Percentiles rank a stretch among this genome's conserved stretches.
Conservation (phyloP, 23 red algal genomes). For the Porphyridium purpureum region DNA sequence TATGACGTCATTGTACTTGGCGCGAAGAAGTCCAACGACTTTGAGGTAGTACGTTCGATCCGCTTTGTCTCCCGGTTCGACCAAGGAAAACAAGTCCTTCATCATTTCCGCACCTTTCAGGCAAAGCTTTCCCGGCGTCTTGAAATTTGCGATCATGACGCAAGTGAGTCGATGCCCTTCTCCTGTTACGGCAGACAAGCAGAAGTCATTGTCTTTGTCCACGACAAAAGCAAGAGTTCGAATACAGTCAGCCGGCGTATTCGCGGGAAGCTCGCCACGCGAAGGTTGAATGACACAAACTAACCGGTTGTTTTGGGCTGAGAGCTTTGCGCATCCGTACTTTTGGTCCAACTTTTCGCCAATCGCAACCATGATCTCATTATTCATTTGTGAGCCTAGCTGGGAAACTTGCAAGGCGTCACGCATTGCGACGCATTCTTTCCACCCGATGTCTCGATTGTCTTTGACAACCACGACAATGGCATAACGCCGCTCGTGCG, state of each 20-base stretch:
- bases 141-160: too few relatives aligned
- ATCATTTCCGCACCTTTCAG: too few relatives aligned
- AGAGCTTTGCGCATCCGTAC: conserved; percentile 15
- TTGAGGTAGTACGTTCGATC: conserved; percentile 7
- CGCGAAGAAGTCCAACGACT: background rate
- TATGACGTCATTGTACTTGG: background rate
- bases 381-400: conserved; percentile 6
- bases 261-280: too few relatives aligned
- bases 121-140: too few relatives aligned
- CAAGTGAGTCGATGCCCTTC: too few relatives aligned
- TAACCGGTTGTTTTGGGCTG: too few relatives aligned
- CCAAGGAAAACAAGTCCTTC: conserved; percentile 7
- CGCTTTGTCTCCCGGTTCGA: conserved; percentile 20
- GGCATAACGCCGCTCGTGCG: conserved; percentile 2
- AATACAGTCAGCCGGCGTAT: too few relatives aligned
- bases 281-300: too few relatives aligned
- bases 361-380: background rate
- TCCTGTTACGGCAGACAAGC: too few relatives aligned
- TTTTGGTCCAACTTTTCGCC: conserved; percentile 1
- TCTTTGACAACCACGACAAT: conserved; percentile 13
- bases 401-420: conserved; percentile 4
- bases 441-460: conserved; percentile 12
- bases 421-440: conserved; percentile 12
- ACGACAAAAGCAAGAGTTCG: too few relatives aligned
- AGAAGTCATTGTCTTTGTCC: too few relatives aligned